Conservation (phyloP, 345 rosid species). For the Eucalyptus curtisii region DNA sequence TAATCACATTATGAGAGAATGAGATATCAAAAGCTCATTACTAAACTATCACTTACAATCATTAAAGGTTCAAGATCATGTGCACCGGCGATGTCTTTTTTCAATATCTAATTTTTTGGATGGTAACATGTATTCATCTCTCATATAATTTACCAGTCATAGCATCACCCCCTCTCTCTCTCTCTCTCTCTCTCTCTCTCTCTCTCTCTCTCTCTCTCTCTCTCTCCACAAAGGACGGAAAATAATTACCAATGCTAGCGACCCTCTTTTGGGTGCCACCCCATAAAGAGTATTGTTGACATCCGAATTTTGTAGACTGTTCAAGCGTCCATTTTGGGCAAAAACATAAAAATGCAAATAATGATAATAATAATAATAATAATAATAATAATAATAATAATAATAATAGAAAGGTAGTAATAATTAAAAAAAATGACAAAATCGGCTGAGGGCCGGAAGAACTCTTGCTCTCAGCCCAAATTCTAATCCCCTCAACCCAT, state of each 20-base stretch:
- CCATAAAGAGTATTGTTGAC: background rate
- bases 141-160: fast-evolving
- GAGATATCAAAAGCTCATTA: background rate
- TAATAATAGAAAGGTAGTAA: too few species aligned
- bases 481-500: too few species aligned
- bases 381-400: too few species aligned
- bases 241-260: background rate
- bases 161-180: fast-evolving
- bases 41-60: background rate
- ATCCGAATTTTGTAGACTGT: fast-evolving
- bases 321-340: too few species aligned
- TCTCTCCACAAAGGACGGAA: background rate
- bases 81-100: fast-evolving
- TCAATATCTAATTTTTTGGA: too few species aligned
- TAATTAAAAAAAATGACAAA: too few species aligned
- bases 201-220: background rate
- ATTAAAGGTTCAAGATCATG: fast-evolving
- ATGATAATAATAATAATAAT: too few species aligned
- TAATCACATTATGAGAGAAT: background rate
- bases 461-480: too few species aligned
- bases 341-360: too few species aligned
- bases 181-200: background rate
- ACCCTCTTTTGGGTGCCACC: background rate
- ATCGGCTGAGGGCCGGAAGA: too few species aligned
- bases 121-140: fast-evolving